Base-by-base conservation (phyloP, 2,329 filamentous ascomycete species). In the Drechslera avenae region DNA sequence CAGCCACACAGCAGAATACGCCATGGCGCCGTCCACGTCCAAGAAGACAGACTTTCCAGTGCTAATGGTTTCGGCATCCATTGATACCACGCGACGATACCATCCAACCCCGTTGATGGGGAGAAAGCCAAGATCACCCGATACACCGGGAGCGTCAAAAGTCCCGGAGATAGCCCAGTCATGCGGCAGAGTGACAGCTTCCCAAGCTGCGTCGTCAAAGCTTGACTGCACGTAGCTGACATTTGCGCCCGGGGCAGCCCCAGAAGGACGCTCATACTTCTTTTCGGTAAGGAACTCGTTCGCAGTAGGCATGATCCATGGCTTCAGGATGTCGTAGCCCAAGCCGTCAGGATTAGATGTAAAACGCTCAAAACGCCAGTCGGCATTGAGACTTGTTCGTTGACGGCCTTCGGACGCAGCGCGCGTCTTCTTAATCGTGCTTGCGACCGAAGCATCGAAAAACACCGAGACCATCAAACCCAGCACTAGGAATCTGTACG, bases 71-170 rank as follows among this genome's bases (percentile, higher is more conserved):
- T 59, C 61, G 0, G 56, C n/a, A 9, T 58, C 31, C 3, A 77
- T 47, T 0, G 62, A 57, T 1, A 83, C 7, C 2, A 63, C 76
- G 21, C 74, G 71, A 3, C 80, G 77, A 56, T 83, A 83, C 81
- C 80, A 82, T 2, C 78, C 80, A 2, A 83, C 75, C 2, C 81
- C 81, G n/a, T 82, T 75, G 17, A 75, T 71, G 0, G 81, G 81
- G 28, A 84, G 60, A 2, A 76, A 69, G 12, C 77, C 77, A 68
- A 76, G 19, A 5, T 39, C 74, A 3, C 76, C 75, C 7, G 63
- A 60, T 1, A 79, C 67, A 3, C 71, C 62, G 1, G 59, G 57
- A 1, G 61, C 57, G 30, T 67, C 54, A 49, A 81, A 81, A 1
- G 78, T 77, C 0, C 78, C 78, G 10, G 71, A 69, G 54, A 81